Percentiles rank a stretch among this genome's conserved stretches.
Evolutionary conservation across 1,284 basidiomycete genomes (phyloP).

Genomic region (Ustilago trichophora): DNA sequence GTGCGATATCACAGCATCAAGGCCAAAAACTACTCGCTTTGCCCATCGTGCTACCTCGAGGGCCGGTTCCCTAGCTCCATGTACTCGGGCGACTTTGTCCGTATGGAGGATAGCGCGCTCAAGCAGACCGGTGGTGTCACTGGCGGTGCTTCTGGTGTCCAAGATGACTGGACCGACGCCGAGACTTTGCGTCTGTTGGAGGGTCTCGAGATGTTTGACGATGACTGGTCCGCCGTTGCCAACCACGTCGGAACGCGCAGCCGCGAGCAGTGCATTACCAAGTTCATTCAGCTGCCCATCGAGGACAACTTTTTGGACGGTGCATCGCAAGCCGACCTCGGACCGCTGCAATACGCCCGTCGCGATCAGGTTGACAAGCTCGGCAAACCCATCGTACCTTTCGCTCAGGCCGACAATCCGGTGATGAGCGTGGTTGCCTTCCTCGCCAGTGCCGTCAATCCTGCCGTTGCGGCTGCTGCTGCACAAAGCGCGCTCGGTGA

Average conservation of each 20-base stretch:
- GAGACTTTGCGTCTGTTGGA: slow-evolving; percentile 89
- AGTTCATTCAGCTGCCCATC: slow-evolving; percentile 95
- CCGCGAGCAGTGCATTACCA: slow-evolving; percentile 92
- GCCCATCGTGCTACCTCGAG: slow-evolving; percentile 81
- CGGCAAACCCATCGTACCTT: slow-evolving; percentile 71
- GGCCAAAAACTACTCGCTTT: slow-evolving; percentile 79
- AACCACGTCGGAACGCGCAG: slow-evolving; percentile 90
- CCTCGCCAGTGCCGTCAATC: slow-evolving; percentile 88
- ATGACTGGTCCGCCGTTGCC: slow-evolving; percentile 92
- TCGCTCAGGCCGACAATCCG: slow-evolving; percentile 94
- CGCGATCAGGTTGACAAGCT: slow-evolving; percentile 53
- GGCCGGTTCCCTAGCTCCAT: slow-evolving; percentile 95
- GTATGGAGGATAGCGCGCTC: slow-evolving; percentile 73
- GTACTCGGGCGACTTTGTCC: slow-evolving; percentile 98
- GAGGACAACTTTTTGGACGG: slow-evolving; percentile 85
- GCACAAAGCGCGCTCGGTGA: slow-evolving; percentile 85
- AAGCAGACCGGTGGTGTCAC: slow-evolving; percentile 69
- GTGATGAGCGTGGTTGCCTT: slow-evolving; percentile 99
- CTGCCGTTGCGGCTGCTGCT: slow-evolving; percentile 89
- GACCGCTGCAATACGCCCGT: slow-evolving; percentile 76
- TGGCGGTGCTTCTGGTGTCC: slow-evolving; percentile 69
- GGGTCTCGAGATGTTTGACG: slow-evolving; percentile 96
- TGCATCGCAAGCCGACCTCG: slow-evolving; percentile 70
- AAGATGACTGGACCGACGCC: slow-evolving; percentile 88
- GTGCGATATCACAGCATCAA: slow-evolving; percentile 92